Base-by-base conservation (phyloP, 768 basidiomycete species). In the Kwoniella pini region DNA sequence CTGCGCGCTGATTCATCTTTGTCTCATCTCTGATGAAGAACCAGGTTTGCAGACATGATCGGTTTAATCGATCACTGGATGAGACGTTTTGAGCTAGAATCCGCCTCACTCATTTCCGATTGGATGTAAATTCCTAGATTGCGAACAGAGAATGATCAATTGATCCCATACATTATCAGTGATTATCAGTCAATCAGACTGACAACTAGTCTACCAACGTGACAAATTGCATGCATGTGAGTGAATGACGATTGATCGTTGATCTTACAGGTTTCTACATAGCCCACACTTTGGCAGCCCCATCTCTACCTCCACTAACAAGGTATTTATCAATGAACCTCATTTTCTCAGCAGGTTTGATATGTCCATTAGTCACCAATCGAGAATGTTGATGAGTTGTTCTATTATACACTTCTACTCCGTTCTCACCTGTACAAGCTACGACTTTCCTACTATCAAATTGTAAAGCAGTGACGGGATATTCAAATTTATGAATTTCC, bases 251-350 rank as follows among this genome's bases (percentile, higher is more conserved):
- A n/a, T n/a, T n/a, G n/a, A n/a, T n/a, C n/a, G n/a, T n/a, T n/a
- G n/a, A n/a, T n/a, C 30, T n/a, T 30, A 30, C 19, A 42, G 11
- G 5, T 42, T 9, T 36, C 19, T 53, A 97, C 77, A 97, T 80
- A 46, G 91, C 91, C 94, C 94, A 97, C 65, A 95, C 87, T 81
- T 94, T 96, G 67, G 95, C 84, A 49, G 83, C 81, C 19, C 89
- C 82, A 79, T 98, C 96, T 52, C 88, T 85, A 50, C 88, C 92
- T 31, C 96, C 96, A 9, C 90, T 89, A 27, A 90, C 87, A 45
- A 97, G 82, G 79, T 96, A 99, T 48, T 88, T 86, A 79, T 98
- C 96, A 87, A 96, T 95, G 80, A 95, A 98, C 48, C 96, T 85
- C 63, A 98, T 81, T 65, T 84, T 84, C 79, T 93, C 90, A 27